Conservation (phyloP, 441 rosid species). For the Monsonia emarginata region DNA sequence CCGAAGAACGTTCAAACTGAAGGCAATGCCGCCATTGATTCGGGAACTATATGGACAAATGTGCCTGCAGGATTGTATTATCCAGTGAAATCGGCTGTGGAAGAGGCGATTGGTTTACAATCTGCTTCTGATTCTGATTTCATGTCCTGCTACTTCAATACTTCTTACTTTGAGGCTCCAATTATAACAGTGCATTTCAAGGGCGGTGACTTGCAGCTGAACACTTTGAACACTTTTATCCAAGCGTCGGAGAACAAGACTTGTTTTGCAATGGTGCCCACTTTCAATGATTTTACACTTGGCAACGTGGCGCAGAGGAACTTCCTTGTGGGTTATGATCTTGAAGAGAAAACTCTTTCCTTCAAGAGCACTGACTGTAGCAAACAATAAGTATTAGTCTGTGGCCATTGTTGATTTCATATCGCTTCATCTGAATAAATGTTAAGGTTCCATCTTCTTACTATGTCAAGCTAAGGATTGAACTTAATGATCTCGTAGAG, state of each 20-base stretch:
- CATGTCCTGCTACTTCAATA: no score
- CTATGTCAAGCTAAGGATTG: no score
- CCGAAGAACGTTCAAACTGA: not conserved
- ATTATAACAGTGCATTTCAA: not conserved
- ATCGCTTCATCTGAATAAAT: no score
- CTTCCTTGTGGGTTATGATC: not conserved
- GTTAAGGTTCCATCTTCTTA: no score
- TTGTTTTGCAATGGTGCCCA: not conserved
- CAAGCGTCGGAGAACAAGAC: not conserved
- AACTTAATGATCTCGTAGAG: no score
- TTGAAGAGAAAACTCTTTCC: not conserved
- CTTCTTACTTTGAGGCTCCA: no score
- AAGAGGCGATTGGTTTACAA: conserved; percentile 6
- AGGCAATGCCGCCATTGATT: conserved; percentile 46
- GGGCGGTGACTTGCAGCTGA: not conserved
- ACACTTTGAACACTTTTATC: not conserved
- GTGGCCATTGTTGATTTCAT: no score
- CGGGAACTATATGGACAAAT: conserved; percentile 34
- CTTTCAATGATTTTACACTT: not conserved
- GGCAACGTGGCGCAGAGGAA: not conserved
- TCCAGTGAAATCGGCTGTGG: conserved; percentile 22
- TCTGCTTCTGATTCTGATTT: not conserved
- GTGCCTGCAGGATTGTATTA: conserved; percentile 17
- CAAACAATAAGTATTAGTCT: not conserved
- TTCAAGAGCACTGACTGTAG: not conserved